Conservation (phyloP, 805 yeast species). For the Yamadazyma takamatsuzukensis region DNA sequence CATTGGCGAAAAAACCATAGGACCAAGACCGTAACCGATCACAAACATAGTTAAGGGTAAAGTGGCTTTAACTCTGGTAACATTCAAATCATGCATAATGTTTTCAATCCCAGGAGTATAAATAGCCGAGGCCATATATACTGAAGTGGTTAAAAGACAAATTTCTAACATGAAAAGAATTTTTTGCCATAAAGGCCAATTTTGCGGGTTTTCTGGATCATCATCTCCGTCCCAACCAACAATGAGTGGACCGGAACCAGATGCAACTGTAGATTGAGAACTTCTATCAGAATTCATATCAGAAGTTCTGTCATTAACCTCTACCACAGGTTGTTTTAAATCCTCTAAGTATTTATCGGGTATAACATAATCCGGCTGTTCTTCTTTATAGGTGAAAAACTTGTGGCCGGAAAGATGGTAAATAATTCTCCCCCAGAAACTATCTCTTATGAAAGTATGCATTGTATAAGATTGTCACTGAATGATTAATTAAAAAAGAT, state of each 20-base stretch:
- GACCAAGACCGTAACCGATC: conserved; percentile 62
- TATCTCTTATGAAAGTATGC: conserved; percentile 22
- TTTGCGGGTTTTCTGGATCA: conserved; percentile 55
- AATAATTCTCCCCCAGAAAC: conserved; percentile 25
- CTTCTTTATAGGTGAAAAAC: conserved; percentile 21
- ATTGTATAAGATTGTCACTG: no score
- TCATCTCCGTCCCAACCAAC: conserved; percentile 38
- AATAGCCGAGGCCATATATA: conserved; percentile 56
- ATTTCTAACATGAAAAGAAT: conserved; percentile 28
- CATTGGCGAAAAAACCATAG: conserved; percentile 56
- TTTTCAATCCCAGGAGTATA: conserved; percentile 50
- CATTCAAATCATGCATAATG: conserved; percentile 43
- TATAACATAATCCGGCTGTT: conserved; percentile 21
- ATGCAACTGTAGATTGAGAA: no score
- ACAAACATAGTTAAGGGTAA: conserved; percentile 56
- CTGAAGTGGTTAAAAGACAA: conserved; percentile 28
- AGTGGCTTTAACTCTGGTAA: conserved; percentile 41
- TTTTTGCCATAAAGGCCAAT: conserved; percentile 49
- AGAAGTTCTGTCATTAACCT: no score
- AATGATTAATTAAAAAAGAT: no score
- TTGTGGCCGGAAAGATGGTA: conserved; percentile 24
- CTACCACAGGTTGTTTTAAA: no score
- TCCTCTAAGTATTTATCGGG: conserved; percentile 26
- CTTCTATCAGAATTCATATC: no score
- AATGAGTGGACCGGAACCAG: no score